Base-by-base conservation (phyloP, 2,329 filamentous ascomycete genomes). In the Fusarium sp. region DNA sequence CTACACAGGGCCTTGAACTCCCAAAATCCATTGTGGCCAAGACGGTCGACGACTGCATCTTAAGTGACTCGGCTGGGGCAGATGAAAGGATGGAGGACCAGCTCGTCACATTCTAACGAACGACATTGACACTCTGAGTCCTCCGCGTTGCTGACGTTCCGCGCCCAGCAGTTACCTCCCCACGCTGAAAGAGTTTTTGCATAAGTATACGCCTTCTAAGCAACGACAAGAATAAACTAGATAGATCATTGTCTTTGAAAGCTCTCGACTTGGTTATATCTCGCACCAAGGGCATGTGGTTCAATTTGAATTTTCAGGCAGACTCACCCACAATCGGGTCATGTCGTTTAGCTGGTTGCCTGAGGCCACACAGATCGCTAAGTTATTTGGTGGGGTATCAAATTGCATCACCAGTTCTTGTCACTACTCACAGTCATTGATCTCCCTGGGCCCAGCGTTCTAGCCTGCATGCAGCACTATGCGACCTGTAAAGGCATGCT, bases 401-500 rank as follows among this genome's bases (percentile, higher is more conserved):
- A 27, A 30, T 50, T 50, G 25, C 45, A 50, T 50, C 45, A 50
- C 45, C 15, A 3, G 45, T 10, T 47, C 43, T 15, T 47, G 6
- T 47, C 40, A 43, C n/a, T 47, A 11, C 25, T 50, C 22, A 2
- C 14, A 50, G 45, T 50, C 45, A 50, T 50, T 50, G 22, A 50
- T 50, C 22, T 50, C 25, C 45, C 25, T 27, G 15, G 17, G 45
- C 45, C 12, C 15, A 27, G 22, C 7, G 45, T 27, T 47, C 22
- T 22, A 14, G 14, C 14, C 14, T n/a, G 22, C 14, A 14, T 45
- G 40, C 12, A 45, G 20, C 40, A 25, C 12, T 56, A 77, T 77
- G 74, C 45, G 75, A 15, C 76, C 73, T 9, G 40, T 71, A 1
- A 78, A 66, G 5, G 75, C 76, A 15, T 78, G 75, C 11, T 35